Evolutionary conservation across 805 yeast species (phyloP), one percentile per base, ranked within the genome.

Genomic region (Saccharomycopsis sp.): DNA sequence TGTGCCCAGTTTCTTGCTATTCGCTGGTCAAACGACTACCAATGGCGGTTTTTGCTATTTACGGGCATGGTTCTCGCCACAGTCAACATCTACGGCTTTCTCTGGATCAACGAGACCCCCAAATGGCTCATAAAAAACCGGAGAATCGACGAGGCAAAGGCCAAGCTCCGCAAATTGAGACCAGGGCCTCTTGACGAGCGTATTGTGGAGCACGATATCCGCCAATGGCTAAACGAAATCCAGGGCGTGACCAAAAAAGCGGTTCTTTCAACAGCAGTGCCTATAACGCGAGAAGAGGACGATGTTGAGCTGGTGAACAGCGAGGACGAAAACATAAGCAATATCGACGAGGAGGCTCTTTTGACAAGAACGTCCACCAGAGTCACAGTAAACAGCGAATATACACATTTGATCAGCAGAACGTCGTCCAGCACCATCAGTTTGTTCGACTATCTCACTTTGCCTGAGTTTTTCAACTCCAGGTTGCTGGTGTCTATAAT

Each of bases 1-100:
- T 60, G 84, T 21, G 87, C 97, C 0, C 97, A 91, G 71, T 61
- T 82, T 2, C 69, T 89, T 16, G 95, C 97, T 0, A 73, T 88
- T 9, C 62, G 66, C 24, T 85, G 85, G 82, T 81, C 92, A 24
- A 82, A 80, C 56, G 76, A 80, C 50, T 71, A 73, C 41, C 74
- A 79, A 50, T 92, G 98, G 98, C 78, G 97, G 62, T 72, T 68
- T 51, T 75, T 92, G 8, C 72, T 92, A 51, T 71, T 81, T 21
- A 69, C 76, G 34, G 96, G 89, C 0, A 75, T 80, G 1, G 59
- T 77, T 0, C 63, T 89, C 24, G 87, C 87, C 1, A 53, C 74
- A 0, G 5, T 76, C 0, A 82, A 84, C 63, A 70, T 83, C 1
- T 47, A 77, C 1, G 68, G 77, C 1, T 65, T 74, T 51, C 59